Evolutionary conservation across 331 rosid genomes (phyloP), one percentile per base, ranked within the genome.

Genomic region (Dryas integrifolia): DNA sequence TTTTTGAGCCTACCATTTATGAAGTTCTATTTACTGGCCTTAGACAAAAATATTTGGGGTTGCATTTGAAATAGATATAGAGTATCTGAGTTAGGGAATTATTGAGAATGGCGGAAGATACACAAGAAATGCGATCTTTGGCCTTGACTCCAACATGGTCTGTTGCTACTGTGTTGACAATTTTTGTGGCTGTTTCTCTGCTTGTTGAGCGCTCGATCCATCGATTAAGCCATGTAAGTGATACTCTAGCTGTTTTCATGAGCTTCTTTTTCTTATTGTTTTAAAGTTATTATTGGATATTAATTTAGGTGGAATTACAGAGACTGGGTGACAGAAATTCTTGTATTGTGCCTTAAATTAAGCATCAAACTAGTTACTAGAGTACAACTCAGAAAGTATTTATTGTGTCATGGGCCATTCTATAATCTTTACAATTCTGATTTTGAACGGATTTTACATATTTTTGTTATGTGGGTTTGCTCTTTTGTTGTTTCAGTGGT

Each of bases 71-170:
- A 65, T 15, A 80, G 82, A 52, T 70, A 72, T 77, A 14, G 6
- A 74, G 79, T 79, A 38, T 15, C 48, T 72, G 79, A 71, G 55
- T 72, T 41, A 75, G 66, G 5, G 82, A 62, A 44, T 74, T 58
- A 44, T 55, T 72, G 50, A 76, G 73, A 72, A 94, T 94, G 98
- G 82, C 64, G 24, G 90, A 84, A 70, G 79, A 81, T 72, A 77
- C 0, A 18, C 70, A 86, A 74, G 91, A 86, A 82, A 67, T 84
- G 76, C 74, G 98, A 78, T 88, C 98, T 15, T 73, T 95, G 89
- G 97, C 99, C 77, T 85, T 90, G 93, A 95, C 97, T 72, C 99
- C 99, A 56, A 95, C 99, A 64, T 95, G 99, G 99, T 91, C 99
- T 68, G 99, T 95, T 76, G 99, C 99, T n/a, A 88, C 99, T 58